phyloP scores from a whole-genome alignment of 78 protist species.

The Dictyostelium firmibasis region DNA sequence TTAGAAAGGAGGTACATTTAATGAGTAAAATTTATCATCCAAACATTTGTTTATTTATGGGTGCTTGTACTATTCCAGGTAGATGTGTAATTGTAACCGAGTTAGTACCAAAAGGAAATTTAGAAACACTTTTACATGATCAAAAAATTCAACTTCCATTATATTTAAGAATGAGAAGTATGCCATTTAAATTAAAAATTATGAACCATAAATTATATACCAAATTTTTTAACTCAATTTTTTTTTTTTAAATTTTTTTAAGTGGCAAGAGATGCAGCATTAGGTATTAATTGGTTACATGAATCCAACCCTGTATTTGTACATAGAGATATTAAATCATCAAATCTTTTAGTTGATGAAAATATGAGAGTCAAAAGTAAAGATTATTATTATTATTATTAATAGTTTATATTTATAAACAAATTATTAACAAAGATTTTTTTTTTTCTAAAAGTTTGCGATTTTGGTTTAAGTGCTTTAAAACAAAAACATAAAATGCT shows the following conservation, averaged over 20 bases:
- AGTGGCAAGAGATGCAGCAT: constrained; percentile 87
- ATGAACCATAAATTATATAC: too few relatives aligned
- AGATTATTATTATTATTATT: not conserved
- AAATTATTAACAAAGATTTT: constrained; percentile 12
- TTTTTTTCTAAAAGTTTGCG: constrained; percentile 44
- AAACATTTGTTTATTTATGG: constrained; percentile 83
- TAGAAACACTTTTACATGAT: constrained; percentile 83
- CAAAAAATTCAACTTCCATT: constrained; percentile 69
- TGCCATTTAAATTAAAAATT: too few relatives aligned
- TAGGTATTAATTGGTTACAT: constrained; percentile 84
- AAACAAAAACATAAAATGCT: constrained; percentile 79
- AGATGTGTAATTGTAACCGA: constrained; percentile 82
- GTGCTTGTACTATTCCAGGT: constrained; percentile 86
- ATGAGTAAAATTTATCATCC: constrained; percentile 85
- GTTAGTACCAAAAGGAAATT: constrained; percentile 76
- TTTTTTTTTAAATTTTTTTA: too few relatives aligned
- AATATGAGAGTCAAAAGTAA: constrained; percentile 76
- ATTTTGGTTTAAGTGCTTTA: constrained; percentile 75
- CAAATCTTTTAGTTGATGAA: constrained; percentile 80
- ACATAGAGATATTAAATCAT: constrained; percentile 85
- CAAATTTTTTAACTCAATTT: too few relatives aligned
- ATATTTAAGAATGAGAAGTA: constrained; percentile 82
- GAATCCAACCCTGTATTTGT: constrained; percentile 84
- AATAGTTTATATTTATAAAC: not conserved
- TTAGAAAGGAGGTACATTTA: constrained; percentile 79